A percentile compares a stretch with the other conserved stretches of the same genome.
Conservation (phyloP, 257 asterid genomes). For the Rubia yunnanensis region DNA sequence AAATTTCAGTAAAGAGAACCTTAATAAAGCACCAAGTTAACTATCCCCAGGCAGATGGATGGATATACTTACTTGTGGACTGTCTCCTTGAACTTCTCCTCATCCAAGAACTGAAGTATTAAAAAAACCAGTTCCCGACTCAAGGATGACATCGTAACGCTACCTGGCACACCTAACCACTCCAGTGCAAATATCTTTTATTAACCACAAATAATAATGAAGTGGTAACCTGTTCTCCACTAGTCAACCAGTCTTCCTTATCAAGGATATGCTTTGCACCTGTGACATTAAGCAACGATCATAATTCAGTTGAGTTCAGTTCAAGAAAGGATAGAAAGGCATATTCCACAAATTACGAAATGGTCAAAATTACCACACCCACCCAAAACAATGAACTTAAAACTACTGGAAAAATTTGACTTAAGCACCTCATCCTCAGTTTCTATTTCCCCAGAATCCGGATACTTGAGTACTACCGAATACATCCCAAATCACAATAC, state of each 20-base stretch:
- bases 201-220: slow-evolving; percentile 23
- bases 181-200: slow-evolving; percentile 78
- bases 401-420: neutral
- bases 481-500: neutral
- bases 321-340: neutral
- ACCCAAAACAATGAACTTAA: neutral
- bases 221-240: neutral
- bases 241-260: slow-evolving; percentile 4
- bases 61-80: slow-evolving; percentile 67
- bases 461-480: neutral
- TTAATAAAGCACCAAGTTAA: neutral
- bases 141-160: slow-evolving; percentile 93
- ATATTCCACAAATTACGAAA: neutral
- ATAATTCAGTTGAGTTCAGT: neutral
- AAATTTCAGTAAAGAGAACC: slow-evolving; percentile 2
- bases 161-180: slow-evolving; percentile 92
- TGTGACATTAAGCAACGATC: neutral
- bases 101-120: slow-evolving; percentile 91
- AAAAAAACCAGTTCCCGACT: slow-evolving; percentile 97
- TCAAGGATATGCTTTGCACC: neutral
- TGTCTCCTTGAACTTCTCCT: slow-evolving; percentile 92
- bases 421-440: no score
- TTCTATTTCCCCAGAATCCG: neutral
- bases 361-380: neutral
- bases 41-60: neutral